Evolutionary conservation across 2,329 filamentous ascomycete species (phyloP).

Genomic region (Ambrosiella xylebori): DNA sequence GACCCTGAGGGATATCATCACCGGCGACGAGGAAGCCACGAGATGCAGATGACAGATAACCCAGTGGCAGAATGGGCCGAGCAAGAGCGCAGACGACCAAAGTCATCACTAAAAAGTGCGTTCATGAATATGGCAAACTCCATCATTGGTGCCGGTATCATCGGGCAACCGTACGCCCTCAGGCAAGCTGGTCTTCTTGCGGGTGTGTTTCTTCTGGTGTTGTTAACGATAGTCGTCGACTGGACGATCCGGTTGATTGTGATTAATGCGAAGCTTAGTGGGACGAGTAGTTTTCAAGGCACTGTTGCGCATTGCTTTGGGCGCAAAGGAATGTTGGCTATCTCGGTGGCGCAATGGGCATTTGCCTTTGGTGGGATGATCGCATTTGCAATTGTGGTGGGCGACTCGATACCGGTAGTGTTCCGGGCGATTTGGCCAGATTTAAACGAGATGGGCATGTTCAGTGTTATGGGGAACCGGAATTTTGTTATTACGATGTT

Average conservation of each 20-base stretch:
- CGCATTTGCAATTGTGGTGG: conserved; percentile 92
- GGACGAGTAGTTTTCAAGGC: conserved; percentile 83
- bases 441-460: conserved; percentile 51
- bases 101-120: conserved; percentile 68
- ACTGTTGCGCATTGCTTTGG: conserved; percentile 96
- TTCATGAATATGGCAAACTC: conserved; percentile 99
- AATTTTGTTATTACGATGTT: conserved; percentile 77
- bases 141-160: conserved; percentile 68
- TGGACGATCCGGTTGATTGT: conserved; percentile 98
- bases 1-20: conserved; percentile 2
- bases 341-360: conserved; percentile 81
- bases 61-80: conserved; percentile 26
- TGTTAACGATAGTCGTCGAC: conserved; percentile 70
- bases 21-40: conserved; percentile 6
- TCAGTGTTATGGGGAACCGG: conserved; percentile 69
- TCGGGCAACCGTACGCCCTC: conserved; percentile 89
- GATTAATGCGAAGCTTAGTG: conserved; percentile 91
- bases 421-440: conserved; percentile 66
- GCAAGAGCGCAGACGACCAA: conserved; percentile 47
- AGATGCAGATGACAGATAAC: conserved; percentile 14
- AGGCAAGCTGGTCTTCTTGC: conserved; percentile 73
- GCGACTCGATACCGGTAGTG: conserved; percentile 89
- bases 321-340: conserved; percentile 69
- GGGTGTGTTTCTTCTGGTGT: conserved; percentile 61
- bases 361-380: conserved; percentile 99